Evolutionary conservation across 805 yeast species (phyloP), one percentile per base, ranked within the genome.

Genomic region (Metschnikowia santaceciliae): DNA sequence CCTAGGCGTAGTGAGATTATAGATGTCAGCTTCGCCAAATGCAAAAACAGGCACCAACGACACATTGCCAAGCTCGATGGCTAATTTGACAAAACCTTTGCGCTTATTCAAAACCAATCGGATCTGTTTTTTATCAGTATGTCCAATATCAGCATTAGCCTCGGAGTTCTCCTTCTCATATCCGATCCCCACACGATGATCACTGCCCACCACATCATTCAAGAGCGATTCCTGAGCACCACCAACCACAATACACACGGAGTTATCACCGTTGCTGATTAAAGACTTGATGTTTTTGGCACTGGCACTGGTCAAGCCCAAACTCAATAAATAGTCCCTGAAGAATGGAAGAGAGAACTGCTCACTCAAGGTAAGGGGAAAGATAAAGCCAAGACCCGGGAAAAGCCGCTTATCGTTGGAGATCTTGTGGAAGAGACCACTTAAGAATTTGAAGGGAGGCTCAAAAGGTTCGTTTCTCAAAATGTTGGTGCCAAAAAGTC

Each of bases 171-270:
- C 51, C 30, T 46, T 52, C 34, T 38, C 40, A 54, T 68, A 71
- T 2, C 75, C 75, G 35, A 64, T 64, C 4, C 76, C 76, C 1
- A 71, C 66, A 19, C 66, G 62, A n/a, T 61, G 60, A 36, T 62
- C 56, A 7, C 59, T 56, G 1, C 71, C 68, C 13, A 74, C 75
- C 56, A 71, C 68, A 43, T 68, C 65, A 54, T 74, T 74, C 26
- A 88, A 65, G 35, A 94, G 72, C 1, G 95, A 83, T 62, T 94
- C 99, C 53, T 90, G 87, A 0, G 98, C 98, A 0, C 99, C 99
- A 2, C 99, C 99, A 22, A 94, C 84, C 1, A 94, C 98, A 51
- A 94, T 84, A 54, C 92, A 87, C 11, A 91, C 86, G 2, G 96
- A 87, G 58, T 81, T 84, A 56, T 85, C 82, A 14, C 78, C 78